A percentile compares a stretch with the other conserved stretches of the same genome.
These are phyloP conservation scores for maize (Zea mays) DNA, from an alignment of 176 grass and related monocot species.

Conservation along the genomic window DNA sequence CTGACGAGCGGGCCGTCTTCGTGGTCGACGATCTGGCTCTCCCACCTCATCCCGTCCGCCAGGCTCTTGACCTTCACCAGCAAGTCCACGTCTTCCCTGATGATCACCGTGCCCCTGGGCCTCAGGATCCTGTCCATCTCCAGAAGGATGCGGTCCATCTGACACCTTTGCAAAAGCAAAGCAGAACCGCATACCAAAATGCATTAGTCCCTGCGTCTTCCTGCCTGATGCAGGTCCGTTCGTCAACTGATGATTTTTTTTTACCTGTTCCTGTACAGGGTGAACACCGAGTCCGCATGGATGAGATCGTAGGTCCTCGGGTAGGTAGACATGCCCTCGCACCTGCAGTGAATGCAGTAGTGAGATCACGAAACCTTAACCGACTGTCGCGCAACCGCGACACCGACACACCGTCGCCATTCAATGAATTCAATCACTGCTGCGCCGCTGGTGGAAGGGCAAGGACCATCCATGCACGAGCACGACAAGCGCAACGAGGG, in stretches of 20 bases:
- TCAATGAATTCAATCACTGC: background rate
- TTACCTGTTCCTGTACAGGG: conserved; percentile 73
- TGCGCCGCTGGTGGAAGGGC: background rate
- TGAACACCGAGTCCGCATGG: conserved; percentile 76
- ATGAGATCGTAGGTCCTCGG: conserved; percentile 94
- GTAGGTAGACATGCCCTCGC: conserved; percentile 86
- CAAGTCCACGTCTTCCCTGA: conserved; percentile 68
- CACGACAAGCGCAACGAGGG: background rate
- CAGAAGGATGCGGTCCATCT: conserved; percentile 57
- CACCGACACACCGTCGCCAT: conserved; percentile 44
- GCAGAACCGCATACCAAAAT: background rate
- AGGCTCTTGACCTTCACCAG: conserved; percentile 66
- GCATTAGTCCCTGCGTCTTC: background rate
- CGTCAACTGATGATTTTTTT: background rate
- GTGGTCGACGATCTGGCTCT: conserved; percentile 65
- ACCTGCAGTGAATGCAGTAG: conserved; percentile 57
- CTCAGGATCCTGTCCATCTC: conserved; percentile 85
- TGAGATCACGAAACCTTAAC: conserved; percentile 16
- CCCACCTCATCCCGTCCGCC: conserved; percentile 69
- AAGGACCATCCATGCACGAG: background rate
- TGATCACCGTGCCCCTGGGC: conserved; percentile 63
- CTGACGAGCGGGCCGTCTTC: conserved; percentile 61
- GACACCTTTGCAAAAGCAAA: conserved; percentile 55
- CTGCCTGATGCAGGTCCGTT: background rate
- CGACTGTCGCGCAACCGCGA: background rate